A percentile compares a stretch with the other conserved stretches of the same genome.
These are phyloP conservation scores for Hexamita inflata DNA, from an alignment of 208 protist species.

Conservation along the genomic window DNA sequence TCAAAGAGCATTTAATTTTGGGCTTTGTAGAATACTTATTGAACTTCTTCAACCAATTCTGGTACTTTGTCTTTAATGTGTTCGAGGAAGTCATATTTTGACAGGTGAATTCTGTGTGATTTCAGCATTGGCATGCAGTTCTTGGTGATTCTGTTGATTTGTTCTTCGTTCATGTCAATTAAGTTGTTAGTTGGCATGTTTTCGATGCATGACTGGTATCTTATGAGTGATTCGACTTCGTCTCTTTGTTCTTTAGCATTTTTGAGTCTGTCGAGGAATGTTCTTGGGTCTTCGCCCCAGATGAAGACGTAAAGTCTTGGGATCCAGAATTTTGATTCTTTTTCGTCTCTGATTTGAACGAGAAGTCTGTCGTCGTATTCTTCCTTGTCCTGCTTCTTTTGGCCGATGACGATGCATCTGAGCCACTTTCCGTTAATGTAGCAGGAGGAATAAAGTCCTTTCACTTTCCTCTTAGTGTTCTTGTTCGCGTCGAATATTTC, in stretches of 20 bases:
- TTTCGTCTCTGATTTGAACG: background rate
- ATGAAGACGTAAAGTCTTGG: conserved; percentile 10
- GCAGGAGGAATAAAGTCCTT: background rate
- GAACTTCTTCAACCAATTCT: too few relatives aligned
- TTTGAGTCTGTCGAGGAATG: background rate
- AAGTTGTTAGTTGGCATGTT: background rate
- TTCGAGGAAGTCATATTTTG: too few relatives aligned
- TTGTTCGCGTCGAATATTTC: background rate
- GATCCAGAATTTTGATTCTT: background rate
- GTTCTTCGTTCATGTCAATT: too few relatives aligned
- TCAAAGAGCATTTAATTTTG: too few relatives aligned
- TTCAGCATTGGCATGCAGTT: too few relatives aligned
- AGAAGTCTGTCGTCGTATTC: conserved; percentile 14
- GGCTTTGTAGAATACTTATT: too few relatives aligned
- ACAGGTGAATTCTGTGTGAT: too few relatives aligned
- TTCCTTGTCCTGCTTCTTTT: background rate
- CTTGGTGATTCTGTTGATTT: too few relatives aligned
- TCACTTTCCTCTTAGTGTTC: background rate
- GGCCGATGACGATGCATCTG: background rate
- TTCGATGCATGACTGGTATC: background rate
- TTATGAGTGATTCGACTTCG: background rate
- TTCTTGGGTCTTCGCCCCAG: conserved; percentile 21
- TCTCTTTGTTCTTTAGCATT: background rate
- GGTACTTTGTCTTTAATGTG: too few relatives aligned
- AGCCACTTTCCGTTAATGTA: background rate